Base-by-base conservation (phyloP, 2,329 filamentous ascomycete species). In the Cladophialophora psammophila region DNA sequence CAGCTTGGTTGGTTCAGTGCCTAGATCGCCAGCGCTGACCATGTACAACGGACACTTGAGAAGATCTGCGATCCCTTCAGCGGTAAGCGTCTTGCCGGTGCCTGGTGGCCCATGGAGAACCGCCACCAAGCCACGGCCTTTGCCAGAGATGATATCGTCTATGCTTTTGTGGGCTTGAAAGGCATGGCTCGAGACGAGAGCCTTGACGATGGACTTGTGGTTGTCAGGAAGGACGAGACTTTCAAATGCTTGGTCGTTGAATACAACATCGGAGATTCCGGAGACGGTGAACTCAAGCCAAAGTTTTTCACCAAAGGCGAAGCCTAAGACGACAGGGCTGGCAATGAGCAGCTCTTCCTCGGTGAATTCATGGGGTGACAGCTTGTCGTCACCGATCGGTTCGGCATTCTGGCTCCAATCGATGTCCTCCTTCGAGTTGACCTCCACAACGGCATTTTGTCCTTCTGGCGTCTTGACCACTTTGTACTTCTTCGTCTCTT, bases 271-370 rank as follows among this genome's bases (percentile, higher is more conserved):
- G 53, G 87, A 86, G 69, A 97, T 86, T 0, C 90, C 89, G 0
- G 90, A 91, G 20, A 97, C 89, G 0, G 88, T 89, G 73, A 97
- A 93, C 76, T 97, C 92, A 0, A 96, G 85, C 94, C 93, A 97
- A 9, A 92, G 83, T 79, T 96, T 97, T 78, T 96, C 92, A 0
- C 87, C 88, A 76, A 97, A 96, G 0, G 92, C 88, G 73, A 96
- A 97, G 0, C 93, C 94, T 1, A 96, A 85, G 0, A 96, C 91
- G 0, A 96, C 89, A 0, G 93, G 91, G 1, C 91, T 94, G 1
- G 93, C 89, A 57, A 96, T 90, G 5, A 97, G 82, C 31, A 95
- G 90, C 72, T 97, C 91, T 69, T 96, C 92, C 57, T 95, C 91
- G 0, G 86, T 91, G 76, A 95, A 94, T 20, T 86, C 82, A 1